These are phyloP conservation scores for Kwoniella botswanensis DNA, from an alignment of 768 basidiomycete genomes.

Conservation along the genomic window DNA sequence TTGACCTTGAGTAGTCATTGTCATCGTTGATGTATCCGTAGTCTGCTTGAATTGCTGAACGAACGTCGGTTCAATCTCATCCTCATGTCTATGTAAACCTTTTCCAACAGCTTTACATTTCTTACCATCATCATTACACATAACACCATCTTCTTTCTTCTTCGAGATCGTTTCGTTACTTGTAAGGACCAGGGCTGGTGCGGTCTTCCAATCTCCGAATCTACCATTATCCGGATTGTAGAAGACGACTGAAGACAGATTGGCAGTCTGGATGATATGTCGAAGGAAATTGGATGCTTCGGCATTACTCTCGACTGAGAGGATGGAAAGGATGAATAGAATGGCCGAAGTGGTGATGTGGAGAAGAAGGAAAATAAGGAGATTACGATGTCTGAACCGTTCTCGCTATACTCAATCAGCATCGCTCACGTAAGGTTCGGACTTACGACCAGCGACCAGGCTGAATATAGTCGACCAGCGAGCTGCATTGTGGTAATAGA, in stretches of 20 bases:
- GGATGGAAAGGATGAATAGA: constrained; percentile 9
- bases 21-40: not conserved
- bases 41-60: not conserved
- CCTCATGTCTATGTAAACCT: not conserved
- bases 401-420: not conserved
- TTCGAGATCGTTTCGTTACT: constrained; percentile 1
- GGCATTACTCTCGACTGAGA: constrained; percentile 12
- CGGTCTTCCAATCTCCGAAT: constrained; percentile 13
- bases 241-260: constrained; percentile 17
- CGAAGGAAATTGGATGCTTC: constrained; percentile 25
- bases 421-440: too few species aligned
- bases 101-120: constrained; percentile 1
- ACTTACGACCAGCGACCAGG: constrained; percentile 18
- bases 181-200: constrained; percentile 14
- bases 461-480: constrained; percentile 13
- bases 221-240: constrained; percentile 15
- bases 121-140: not conserved
- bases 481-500: not conserved
- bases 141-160: constrained; percentile 2
- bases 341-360: constrained; percentile 10
- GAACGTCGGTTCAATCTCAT: not conserved
- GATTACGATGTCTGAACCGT: constrained; percentile 6
- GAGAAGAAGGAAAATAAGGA: constrained; percentile 15
- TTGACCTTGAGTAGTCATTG: not conserved
- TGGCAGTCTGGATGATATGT: constrained; percentile 21